A percentile compares a stretch with the other conserved stretches of the same genome.
phyloP scores from a whole-genome alignment of 345 rosid genomes.

The Eucalyptus urophylla region DNA sequence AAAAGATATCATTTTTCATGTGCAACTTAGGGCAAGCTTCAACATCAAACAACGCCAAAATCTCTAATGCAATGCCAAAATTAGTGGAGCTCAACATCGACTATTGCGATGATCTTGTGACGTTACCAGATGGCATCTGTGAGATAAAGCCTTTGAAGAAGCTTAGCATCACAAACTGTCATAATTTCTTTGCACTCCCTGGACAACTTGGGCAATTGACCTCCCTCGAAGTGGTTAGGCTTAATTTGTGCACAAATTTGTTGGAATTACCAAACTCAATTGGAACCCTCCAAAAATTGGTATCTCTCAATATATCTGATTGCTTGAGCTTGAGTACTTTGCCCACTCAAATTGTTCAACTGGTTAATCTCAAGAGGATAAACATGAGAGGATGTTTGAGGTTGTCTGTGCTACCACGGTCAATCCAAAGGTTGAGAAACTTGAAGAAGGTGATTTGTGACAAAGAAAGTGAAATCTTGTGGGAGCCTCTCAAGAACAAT shows the following conservation, averaged over 20 bases:
- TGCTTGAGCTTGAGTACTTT: constrained; percentile 15
- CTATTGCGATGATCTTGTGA: constrained; percentile 25
- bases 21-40: constrained; percentile 16
- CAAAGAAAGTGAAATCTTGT: too few species aligned
- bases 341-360: constrained; percentile 26
- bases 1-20: constrained; percentile 30
- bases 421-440: too few species aligned
- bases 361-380: constrained; percentile 22
- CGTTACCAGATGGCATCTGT: constrained; percentile 19
- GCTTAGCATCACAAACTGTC: constrained; percentile 48
- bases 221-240: constrained; percentile 19
- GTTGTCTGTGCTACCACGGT: background rate
- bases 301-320: constrained; percentile 29
- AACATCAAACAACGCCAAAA: background rate
- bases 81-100: constrained; percentile 37
- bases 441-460: too few species aligned
- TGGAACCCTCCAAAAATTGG: constrained; percentile 9
- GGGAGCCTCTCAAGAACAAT: too few species aligned
- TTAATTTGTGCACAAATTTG: constrained; percentile 28
- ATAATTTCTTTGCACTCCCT: constrained; percentile 27
- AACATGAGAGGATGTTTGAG: constrained; percentile 30
- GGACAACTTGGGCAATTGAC: constrained; percentile 15
- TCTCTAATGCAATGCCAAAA: constrained; percentile 13
- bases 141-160: constrained; percentile 1
- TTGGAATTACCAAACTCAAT: constrained; percentile 18